phyloP scores from a whole-genome alignment of 352 stramenopile species.

The Phytopythium delawarense region DNA sequence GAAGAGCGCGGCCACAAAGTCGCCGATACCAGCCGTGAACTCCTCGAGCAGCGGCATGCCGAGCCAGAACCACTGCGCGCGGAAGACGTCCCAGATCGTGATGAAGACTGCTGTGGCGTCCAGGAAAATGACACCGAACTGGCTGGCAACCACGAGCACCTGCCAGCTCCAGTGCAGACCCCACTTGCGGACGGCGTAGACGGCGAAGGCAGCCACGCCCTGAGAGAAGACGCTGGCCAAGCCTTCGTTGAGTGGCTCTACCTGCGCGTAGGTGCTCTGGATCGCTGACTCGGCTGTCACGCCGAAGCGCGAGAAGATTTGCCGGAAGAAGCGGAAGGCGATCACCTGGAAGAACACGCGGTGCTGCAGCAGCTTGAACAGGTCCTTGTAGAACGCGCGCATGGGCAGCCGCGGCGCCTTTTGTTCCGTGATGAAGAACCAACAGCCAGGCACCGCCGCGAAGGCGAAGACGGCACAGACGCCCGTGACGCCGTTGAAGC shows the following conservation, averaged over 20 bases:
- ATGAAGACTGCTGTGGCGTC: slow-evolving; percentile 27
- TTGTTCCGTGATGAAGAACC: slow-evolving; percentile 27
- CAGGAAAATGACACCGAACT: slow-evolving; percentile 17
- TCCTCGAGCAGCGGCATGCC: slow-evolving; percentile 38
- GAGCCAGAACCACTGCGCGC: slow-evolving; percentile 51
- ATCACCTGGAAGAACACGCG: slow-evolving; percentile 27
- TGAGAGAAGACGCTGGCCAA: slow-evolving; percentile 18
- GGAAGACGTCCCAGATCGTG: slow-evolving; percentile 39
- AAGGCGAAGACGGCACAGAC: slow-evolving; percentile 18
- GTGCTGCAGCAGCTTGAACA: slow-evolving; percentile 27
- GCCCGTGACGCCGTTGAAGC: slow-evolving; percentile 23
- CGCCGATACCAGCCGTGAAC: slow-evolving; percentile 20
- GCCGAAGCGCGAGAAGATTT: slow-evolving; percentile 21
- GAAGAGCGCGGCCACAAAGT: slow-evolving; percentile 28
- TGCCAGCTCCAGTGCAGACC: slow-evolving; percentile 53
- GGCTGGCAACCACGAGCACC: slow-evolving; percentile 25
- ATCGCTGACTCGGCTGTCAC: slow-evolving; percentile 16
- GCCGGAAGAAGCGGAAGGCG: slow-evolving; percentile 25
- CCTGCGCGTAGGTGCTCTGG: slow-evolving; percentile 20
- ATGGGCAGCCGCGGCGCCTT: slow-evolving; percentile 12
- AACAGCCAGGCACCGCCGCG: slow-evolving; percentile 19
- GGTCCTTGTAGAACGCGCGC: slow-evolving; percentile 13
- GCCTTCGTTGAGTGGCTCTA: slow-evolving; percentile 21
- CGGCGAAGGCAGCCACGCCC: slow-evolving; percentile 17
- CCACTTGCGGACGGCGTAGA: slow-evolving; percentile 33